A percentile compares a stretch with the other conserved stretches of the same genome.
Evolutionary conservation across 768 basidiomycete genomes (phyloP).

Genomic region (Stropharia rugosoannulata): DNA sequence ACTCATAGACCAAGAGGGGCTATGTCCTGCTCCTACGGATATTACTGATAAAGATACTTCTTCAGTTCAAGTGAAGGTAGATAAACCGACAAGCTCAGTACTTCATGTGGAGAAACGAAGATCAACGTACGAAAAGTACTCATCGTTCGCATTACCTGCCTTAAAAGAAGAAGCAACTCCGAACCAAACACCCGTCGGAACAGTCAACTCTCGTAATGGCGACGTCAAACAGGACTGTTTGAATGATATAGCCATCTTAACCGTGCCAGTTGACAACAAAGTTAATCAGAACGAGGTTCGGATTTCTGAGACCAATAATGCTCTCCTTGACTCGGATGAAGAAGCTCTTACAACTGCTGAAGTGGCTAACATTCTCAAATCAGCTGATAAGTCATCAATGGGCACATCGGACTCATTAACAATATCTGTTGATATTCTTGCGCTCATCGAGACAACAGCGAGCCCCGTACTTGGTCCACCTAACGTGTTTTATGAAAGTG

Average conservation of each 20-base stretch:
- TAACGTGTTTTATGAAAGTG: slow-evolving; percentile 71
- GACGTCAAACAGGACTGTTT: background rate
- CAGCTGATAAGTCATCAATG: slow-evolving; percentile 14
- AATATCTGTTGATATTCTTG: slow-evolving; percentile 75
- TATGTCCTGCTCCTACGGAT: background rate
- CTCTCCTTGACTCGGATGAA: background rate
- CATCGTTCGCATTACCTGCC: slow-evolving; percentile 60
- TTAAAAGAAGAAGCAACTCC: slow-evolving; percentile 70
- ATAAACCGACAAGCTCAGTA: slow-evolving; percentile 11
- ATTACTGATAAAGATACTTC: background rate
- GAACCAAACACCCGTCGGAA: slow-evolving; percentile 48
- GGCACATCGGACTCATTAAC: slow-evolving; percentile 41
- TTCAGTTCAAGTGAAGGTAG: background rate
- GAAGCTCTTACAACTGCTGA: slow-evolving; percentile 38
- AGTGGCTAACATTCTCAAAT: slow-evolving; percentile 42
- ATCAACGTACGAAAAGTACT: slow-evolving; percentile 69
- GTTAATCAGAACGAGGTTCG: background rate
- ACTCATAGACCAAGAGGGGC: slow-evolving; percentile 33
- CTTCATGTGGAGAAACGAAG: slow-evolving; percentile 53
- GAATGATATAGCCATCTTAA: background rate
- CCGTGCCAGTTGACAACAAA: background rate
- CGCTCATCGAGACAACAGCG: slow-evolving; percentile 51
- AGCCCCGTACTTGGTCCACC: slow-evolving; percentile 42
- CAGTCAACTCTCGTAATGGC: slow-evolving; percentile 33
- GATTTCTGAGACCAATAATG: background rate